Evolutionary conservation across 2,329 filamentous ascomycete genomes (phyloP).

Genomic region (Podosphaera xanthii): DNA sequence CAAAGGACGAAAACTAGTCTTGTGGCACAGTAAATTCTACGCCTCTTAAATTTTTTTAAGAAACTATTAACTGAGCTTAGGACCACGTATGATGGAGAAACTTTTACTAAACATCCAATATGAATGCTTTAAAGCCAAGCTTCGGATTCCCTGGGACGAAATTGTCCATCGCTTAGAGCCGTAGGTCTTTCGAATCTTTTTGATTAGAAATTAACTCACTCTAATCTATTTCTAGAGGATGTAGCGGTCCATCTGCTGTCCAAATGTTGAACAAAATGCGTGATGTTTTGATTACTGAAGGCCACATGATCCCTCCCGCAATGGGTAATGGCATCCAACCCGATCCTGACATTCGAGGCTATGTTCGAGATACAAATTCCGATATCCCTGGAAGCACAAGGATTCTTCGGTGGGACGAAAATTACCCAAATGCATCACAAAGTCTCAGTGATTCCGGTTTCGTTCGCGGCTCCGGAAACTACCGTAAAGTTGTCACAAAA

Average conservation of each 20-base stretch:
- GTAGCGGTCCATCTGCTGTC: constrained; percentile 6
- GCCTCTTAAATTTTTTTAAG: background rate
- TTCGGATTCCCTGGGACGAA: constrained; percentile 11
- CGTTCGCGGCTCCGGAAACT: constrained; percentile 12
- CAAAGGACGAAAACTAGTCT: constrained; percentile 1
- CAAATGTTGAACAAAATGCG: constrained; percentile 12
- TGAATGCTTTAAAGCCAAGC: constrained; percentile 14
- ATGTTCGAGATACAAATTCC: constrained; percentile 8
- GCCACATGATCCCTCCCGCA: constrained; percentile 14
- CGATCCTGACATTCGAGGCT: constrained; percentile 8
- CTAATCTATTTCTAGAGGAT: constrained; percentile 4
- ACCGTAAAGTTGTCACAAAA: constrained; percentile 3
- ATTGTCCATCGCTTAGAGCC: constrained; percentile 11
- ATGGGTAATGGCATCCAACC: constrained; percentile 5
- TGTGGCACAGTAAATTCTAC: constrained; percentile 3
- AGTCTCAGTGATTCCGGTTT: constrained; percentile 7
- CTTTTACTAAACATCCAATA: constrained; percentile 21
- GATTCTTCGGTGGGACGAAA: constrained; percentile 9
- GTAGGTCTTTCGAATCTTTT: background rate
- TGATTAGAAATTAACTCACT: background rate
- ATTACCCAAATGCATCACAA: constrained; percentile 6
- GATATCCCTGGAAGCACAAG: constrained; percentile 2
- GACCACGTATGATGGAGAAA: constrained; percentile 25
- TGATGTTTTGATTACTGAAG: constrained; percentile 10
- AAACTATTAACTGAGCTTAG: constrained; percentile 10